A percentile compares a stretch with the other conserved stretches of the same genome.
Conservation (phyloP, 495 filamentous ascomycete species). For the Penicillium pancosmium region DNA sequence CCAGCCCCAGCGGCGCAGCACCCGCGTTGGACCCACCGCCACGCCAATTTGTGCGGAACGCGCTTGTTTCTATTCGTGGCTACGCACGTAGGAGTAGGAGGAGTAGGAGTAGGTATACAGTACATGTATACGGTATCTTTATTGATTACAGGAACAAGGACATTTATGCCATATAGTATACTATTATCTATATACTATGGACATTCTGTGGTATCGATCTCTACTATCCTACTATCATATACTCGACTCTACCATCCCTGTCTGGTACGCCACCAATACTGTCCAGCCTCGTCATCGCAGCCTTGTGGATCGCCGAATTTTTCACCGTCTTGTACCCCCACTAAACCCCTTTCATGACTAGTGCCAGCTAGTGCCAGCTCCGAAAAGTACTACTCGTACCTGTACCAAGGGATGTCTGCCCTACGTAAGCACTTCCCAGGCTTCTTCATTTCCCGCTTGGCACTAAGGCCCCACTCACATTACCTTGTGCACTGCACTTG, state of each 20-base stretch:
- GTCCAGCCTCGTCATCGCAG: conserved; percentile 26
- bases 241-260: no score
- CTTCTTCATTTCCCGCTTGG: conserved; percentile 25
- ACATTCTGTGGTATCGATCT: no score
- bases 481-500: neutral
- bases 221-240: no score
- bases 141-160: no score
- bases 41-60: conserved; percentile 12
- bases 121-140: no score
- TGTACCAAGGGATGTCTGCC: neutral
- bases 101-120: no score
- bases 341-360: neutral
- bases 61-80: conserved; percentile 32
- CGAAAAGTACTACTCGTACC: neutral
- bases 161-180: no score
- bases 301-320: conserved; percentile 24
- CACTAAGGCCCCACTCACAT: conserved; percentile 5
- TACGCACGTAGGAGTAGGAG: no score
- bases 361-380: no score
- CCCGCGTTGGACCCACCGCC: conserved; percentile 14
- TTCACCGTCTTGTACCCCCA: conserved; percentile 2
- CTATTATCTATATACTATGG: no score
- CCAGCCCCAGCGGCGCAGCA: conserved; percentile 5
- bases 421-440: conserved; percentile 15
- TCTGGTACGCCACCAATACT: neutral